These are phyloP conservation scores for Isatis tinctoria DNA, from an alignment of 345 rosid species.

Conservation along the genomic window DNA sequence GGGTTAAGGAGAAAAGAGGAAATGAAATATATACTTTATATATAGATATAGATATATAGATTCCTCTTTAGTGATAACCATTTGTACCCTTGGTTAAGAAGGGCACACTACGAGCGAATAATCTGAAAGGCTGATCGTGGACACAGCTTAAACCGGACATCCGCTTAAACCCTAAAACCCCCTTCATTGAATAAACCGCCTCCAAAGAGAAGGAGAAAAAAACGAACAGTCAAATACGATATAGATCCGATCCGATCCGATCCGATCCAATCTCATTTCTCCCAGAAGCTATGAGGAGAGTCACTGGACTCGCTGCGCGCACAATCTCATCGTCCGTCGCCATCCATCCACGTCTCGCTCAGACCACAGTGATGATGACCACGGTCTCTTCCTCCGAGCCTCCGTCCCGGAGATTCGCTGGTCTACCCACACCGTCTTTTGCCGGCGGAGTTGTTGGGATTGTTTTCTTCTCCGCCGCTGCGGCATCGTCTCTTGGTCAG, in stretches of 20 bases:
- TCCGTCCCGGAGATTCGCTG: slow-evolving; percentile 30
- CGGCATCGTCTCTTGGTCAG: slow-evolving; percentile 46
- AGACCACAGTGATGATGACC: slow-evolving; percentile 33
- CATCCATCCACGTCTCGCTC: slow-evolving; percentile 39
- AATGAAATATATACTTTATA: too few species aligned
- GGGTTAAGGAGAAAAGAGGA: too few species aligned
- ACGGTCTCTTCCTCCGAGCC: slow-evolving; percentile 23
- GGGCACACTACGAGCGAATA: not conserved
- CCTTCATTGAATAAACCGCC: not conserved
- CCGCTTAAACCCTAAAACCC: slow-evolving; percentile 34
- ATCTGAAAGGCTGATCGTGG: slow-evolving; percentile 2
- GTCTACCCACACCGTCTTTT: slow-evolving; percentile 32
- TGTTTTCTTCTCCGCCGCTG: slow-evolving; percentile 46
- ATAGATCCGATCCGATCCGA: not conserved
- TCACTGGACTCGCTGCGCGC: slow-evolving; percentile 39
- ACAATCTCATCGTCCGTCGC: slow-evolving; percentile 35
- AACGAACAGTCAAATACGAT: not conserved
- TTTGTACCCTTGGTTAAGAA: too few species aligned
- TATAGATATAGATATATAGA: too few species aligned
- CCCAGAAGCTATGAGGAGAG: slow-evolving; percentile 46
- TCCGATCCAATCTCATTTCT: not conserved
- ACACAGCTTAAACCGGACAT: slow-evolving; percentile 28
- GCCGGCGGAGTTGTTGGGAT: slow-evolving; percentile 43
- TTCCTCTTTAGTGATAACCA: too few species aligned
- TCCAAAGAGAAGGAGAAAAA: not conserved